Conservation (phyloP, 495 filamentous ascomycete species). For the Paragyromitra xinjiangensis region DNA sequence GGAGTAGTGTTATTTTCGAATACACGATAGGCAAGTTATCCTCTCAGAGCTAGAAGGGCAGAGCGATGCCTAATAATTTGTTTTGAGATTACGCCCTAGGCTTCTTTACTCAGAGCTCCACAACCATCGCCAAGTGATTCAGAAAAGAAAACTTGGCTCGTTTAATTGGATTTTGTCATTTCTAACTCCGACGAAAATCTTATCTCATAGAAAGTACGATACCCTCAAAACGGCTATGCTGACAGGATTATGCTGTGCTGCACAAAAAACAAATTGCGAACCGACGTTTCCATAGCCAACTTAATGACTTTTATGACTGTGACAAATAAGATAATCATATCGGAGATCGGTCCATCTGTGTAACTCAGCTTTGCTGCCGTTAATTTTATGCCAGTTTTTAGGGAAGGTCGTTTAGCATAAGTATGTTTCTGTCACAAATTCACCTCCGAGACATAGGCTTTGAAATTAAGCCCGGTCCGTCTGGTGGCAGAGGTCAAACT, state of each 20-base stretch:
- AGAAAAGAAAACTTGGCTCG: neutral
- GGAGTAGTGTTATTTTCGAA: neutral
- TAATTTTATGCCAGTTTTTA: neutral
- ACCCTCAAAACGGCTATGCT: neutral
- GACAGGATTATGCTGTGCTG: neutral
- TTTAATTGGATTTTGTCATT: neutral
- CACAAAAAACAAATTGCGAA: neutral
- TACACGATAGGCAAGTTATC: neutral
- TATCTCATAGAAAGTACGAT: neutral
- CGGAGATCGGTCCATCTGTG: neutral
- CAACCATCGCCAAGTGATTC: neutral
- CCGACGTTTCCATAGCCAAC: neutral
- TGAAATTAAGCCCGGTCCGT: neutral
- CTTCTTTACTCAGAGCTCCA: neutral
- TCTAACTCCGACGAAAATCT: neutral
- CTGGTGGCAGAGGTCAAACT: neutral
- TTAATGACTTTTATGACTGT: neutral
- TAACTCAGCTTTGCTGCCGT: neutral
- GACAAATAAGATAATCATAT: neutral
- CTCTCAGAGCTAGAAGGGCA: neutral
- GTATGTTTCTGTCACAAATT: neutral
- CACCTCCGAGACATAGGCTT: neutral
- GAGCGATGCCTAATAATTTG: neutral
- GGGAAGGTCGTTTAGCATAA: neutral
- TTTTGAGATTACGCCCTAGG: neutral